Evolutionary conservation across 352 stramenopile species (phyloP), one percentile per base, ranked within the genome.

Genomic region (Globisporangium orthogonon): DNA sequence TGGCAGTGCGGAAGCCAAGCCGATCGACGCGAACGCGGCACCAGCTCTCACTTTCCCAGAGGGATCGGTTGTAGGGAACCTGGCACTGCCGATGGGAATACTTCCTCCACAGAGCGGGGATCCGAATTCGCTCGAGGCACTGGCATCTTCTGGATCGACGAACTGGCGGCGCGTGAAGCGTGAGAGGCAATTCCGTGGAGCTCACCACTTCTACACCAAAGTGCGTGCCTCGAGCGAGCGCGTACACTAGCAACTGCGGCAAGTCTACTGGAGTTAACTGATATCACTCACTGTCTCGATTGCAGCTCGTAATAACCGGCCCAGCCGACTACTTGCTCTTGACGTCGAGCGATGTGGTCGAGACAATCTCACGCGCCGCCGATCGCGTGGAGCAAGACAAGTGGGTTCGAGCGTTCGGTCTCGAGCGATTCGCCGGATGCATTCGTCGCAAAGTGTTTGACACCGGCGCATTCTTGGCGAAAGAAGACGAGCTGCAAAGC

Each of bases 311-410:
- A 1, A 55, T 79, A 13, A 60, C 52, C 0, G 71, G 71, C 3
- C 71, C 71, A n/a, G 71, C 71, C 23, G 71, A 79, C 49, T 79
- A 68, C 52, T 61, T 79, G 29, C 55, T 76, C 37, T 53, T 79
- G 47, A 71, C 66, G 4, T 65, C 59, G 28, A 74, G 58, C 28
- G 68, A 73, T 29, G 57, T 79, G 13, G 33, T 61, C 28, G 71
- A 76, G 58, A 71, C 56, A 11, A 61, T 61, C 13, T 69, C 57
- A 2, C 46, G 49, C 46, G 71, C 63, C n/a, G 62, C 63, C 28
- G 69, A 76, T 18, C 65, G 68, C 40, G 51, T 74, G 14, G 54
- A 76, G 2, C 52, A 46, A 2, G 58, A 62, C 30, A 59, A 50
- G 17, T 71, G 66, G 66, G 58, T 71, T 14, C 70, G 66, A 35